These are phyloP conservation scores for Linaria vulgaris DNA, from an alignment of 257 asterid species.

Conservation along the genomic window DNA sequence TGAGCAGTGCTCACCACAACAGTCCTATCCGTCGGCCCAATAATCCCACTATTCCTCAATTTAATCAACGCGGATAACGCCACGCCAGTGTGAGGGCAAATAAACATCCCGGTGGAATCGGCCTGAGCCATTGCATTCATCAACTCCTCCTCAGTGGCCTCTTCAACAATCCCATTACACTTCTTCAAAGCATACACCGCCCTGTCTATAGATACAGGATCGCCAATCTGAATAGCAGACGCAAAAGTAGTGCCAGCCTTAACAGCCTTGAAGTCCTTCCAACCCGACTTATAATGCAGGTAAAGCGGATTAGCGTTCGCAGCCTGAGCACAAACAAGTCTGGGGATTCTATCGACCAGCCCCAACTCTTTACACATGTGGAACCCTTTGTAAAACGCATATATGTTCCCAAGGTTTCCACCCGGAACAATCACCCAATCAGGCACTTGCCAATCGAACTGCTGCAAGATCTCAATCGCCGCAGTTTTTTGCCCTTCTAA, in stretches of 20 bases:
- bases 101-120: constrained; percentile 62
- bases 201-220: constrained; percentile 56
- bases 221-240: constrained; percentile 64
- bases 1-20: constrained; percentile 70
- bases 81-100: constrained; percentile 62
- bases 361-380: constrained; percentile 59
- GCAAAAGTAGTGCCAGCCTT: constrained; percentile 49
- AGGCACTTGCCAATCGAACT: constrained; percentile 62
- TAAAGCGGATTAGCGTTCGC: constrained; percentile 51
- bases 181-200: constrained; percentile 48
- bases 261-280: constrained; percentile 36
- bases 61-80: constrained; percentile 52
- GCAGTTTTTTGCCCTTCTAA: constrained; percentile 57
- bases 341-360: constrained; percentile 41
- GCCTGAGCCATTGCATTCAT: constrained; percentile 64
- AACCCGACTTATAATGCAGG: constrained; percentile 41
- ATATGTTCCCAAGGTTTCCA: constrained; percentile 55
- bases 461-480: constrained; percentile 59
- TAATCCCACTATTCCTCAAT: constrained; percentile 42
- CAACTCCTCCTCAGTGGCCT: constrained; percentile 63
- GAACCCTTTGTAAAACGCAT: constrained; percentile 63
- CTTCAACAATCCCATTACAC: constrained; percentile 50
- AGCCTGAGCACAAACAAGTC: constrained; percentile 63
- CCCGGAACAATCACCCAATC: constrained; percentile 67
- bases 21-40: constrained; percentile 42